Base-by-base conservation (phyloP, 139 green algal genomes). In the Chloropicon primus region DNA sequence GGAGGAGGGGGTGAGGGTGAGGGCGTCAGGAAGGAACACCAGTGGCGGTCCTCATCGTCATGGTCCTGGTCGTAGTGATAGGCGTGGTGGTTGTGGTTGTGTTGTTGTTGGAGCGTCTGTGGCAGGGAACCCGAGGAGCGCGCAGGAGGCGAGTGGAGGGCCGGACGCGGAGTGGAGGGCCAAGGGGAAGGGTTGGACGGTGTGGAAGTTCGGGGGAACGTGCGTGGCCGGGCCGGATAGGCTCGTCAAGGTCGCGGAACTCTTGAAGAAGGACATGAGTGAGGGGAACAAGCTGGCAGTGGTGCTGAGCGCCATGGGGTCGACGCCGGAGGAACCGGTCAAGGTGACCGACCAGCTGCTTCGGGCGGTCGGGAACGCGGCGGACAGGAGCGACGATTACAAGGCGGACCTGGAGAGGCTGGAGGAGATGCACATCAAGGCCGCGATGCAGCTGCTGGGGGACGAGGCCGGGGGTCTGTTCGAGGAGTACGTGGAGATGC, bases 131-230 rank as follows among this genome's bases (percentile, higher is more conserved):
- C n/a, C 41, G 41, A 62, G 41, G 41, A 62, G 17, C 41, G 10
- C 5, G 41, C 41, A 62, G 41, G 41, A n/a, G 41, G 41, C 41
- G 41, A 62, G 41, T 17, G 41, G 41, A 5, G 41, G 41, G 5
- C 10, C 41, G 41, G 41, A 62, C 10, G 41, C 10, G 10, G 41
- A 17, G 17, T 62, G 41, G 41, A 62, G 41, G 41, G 17, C 5
- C 24, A 78, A 73, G 3, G 74, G 74, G 2, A 24, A 25, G 2
- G 54, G 23, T 1, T 85, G 76, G 77, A 71, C 75, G 81, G 84
- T 94, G 24, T 94, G 97, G 84, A 98, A 98, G 83, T 98, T 98
- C 76, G 94, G 94, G 26, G 94, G 94, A 26, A 99, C 95, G 5
- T 99, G 95, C 87, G 91, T 99, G 79, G 92, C 91, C 1, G 86